A percentile compares a stretch with the other conserved stretches of the same genome.
phyloP scores from a whole-genome alignment of 495 filamentous ascomycete species.

The Filosporella fistucella region DNA sequence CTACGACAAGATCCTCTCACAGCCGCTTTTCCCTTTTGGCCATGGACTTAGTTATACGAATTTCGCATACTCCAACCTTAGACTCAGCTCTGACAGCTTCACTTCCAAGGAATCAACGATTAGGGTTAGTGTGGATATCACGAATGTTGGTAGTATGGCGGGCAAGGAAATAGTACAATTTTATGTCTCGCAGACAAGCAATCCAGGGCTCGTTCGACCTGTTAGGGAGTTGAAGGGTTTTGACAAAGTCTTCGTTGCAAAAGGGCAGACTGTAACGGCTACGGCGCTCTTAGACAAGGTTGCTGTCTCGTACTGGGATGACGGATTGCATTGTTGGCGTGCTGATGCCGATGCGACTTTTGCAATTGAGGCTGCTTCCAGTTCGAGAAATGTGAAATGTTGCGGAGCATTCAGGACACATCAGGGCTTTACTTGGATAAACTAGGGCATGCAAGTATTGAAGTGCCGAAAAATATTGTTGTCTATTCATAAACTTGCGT shows the following conservation, averaged over 20 bases:
- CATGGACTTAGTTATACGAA: constrained; percentile 84
- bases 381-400: too few species aligned
- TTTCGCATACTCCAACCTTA: constrained; percentile 42
- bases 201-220: constrained; percentile 48
- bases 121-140: constrained; percentile 45
- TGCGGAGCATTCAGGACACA: too few species aligned
- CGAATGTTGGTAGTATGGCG: constrained; percentile 46
- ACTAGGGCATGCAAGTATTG: too few species aligned
- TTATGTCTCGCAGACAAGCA: constrained; percentile 37
- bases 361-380: too few species aligned
- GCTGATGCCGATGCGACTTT: too few species aligned
- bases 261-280: too few species aligned
- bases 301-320: too few species aligned
- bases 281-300: too few species aligned
- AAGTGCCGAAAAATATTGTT: too few species aligned
- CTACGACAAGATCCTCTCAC: constrained; percentile 64
- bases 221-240: constrained; percentile 69
- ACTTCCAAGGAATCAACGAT: constrained; percentile 13
- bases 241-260: constrained; percentile 57
- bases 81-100: constrained; percentile 17
- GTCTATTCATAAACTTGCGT: too few species aligned
- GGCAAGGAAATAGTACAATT: constrained; percentile 61
- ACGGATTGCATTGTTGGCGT: too few species aligned
- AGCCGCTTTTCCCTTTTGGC: constrained; percentile 84
- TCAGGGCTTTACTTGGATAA: too few species aligned